Evolutionary conservation across 2,329 filamentous ascomycete species (phyloP), one percentile per base, ranked within the genome.

Genomic region (Aureobasidium sp.): DNA sequence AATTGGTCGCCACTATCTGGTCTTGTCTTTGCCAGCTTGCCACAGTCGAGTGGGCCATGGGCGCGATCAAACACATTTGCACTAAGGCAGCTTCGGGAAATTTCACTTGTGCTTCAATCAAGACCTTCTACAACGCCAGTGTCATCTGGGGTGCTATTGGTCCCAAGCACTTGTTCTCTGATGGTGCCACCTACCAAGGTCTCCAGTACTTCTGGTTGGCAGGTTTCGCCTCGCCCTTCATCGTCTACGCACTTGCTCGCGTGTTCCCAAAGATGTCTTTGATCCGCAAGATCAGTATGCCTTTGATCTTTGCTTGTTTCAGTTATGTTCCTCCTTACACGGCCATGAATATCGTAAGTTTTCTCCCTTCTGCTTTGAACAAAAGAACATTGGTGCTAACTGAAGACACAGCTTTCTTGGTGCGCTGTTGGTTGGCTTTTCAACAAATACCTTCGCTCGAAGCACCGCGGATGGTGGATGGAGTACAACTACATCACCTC

Each of bases 401-500:
- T 8, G 1, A 2, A 3, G 5, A 27, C 21, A 9, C 25, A 41
- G 36, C 45, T 59, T 8, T 88, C 93, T 47, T 95, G 91, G 90
- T 89, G 87, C 0, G 76, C 94, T 8, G 89, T 95, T 16, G 94
- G 89, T 76, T 95, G 88, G 73, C 67, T 90, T 47, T 96, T 96
- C 80, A 95, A 95, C 72, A 86, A 87, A 71, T 74, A 87, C 63
- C 82, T 95, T 69, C 85, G 86, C 70, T 83, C 83, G 37, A 80
- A 86, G 32, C 86, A 84, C 27, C 79, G 79, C 27, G 86, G 83
- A 1, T 96, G 91, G 91, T 95, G 90, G 91, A 85, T 85, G 59
- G 93, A 95, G 74, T 96, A 95, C 74, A 93, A 90, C 50, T 94
- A 95, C 90, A 92, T 90, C 5, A 78, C 94, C 54, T 90, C 87